These are phyloP conservation scores for Talaromyces liani DNA, from an alignment of 495 filamentous ascomycete genomes.

Conservation along the genomic window DNA sequence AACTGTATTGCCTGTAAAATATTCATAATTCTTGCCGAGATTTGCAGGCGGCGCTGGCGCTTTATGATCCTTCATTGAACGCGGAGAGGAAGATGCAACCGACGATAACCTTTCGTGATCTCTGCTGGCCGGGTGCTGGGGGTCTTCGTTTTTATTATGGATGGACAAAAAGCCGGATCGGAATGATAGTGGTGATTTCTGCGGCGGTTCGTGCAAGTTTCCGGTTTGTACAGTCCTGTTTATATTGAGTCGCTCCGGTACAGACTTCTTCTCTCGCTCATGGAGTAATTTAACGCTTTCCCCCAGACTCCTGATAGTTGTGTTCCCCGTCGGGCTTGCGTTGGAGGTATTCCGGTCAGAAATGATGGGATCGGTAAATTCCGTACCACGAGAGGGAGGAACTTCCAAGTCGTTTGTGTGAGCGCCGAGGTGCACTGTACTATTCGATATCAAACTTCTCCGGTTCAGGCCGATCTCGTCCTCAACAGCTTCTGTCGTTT, in stretches of 20 bases:
- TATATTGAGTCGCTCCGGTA: constrained; percentile 51
- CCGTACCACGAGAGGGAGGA: constrained; percentile 66
- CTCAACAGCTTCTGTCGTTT: constrained; percentile 32
- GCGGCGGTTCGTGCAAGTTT: constrained; percentile 43
- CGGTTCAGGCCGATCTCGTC: constrained; percentile 42
- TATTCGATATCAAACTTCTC: constrained; percentile 40
- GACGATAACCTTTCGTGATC: constrained; percentile 73
- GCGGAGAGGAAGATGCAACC: constrained; percentile 52
- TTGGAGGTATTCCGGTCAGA: constrained; percentile 64
- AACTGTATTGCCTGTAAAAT: constrained; percentile 84
- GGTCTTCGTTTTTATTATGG: constrained; percentile 40
- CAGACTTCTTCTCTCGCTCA: constrained; percentile 42
- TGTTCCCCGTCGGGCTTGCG: constrained; percentile 64
- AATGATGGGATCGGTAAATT: constrained; percentile 58
- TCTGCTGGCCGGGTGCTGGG: constrained; percentile 37
- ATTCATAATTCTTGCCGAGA: constrained; percentile 73
- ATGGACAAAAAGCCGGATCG: constrained; percentile 55
- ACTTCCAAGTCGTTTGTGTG: constrained; percentile 47
- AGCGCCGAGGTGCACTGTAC: constrained; percentile 29
- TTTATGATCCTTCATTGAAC: constrained; percentile 18
- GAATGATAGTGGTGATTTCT: constrained; percentile 66
- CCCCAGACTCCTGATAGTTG: constrained; percentile 55
- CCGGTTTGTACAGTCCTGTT: constrained; percentile 44
- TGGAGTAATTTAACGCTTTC: constrained; percentile 72
- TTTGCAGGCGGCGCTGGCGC: constrained; percentile 29